Conservation (phyloP, 1,284 basidiomycete species). For the Takashimella tepidaria region DNA sequence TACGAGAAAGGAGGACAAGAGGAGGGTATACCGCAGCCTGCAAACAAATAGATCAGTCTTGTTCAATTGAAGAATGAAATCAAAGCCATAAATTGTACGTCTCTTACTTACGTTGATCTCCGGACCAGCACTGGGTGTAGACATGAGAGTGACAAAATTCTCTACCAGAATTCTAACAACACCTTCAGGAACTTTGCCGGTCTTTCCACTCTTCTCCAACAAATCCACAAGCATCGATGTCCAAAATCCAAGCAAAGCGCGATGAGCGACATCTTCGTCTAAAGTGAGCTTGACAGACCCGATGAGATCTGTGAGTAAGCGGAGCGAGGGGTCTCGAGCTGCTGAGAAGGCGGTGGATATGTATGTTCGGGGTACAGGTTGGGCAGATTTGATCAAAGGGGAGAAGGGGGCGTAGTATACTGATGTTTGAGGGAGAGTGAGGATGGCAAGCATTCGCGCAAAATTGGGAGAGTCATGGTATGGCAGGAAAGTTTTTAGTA, state of each 20-base stretch:
- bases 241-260: slow-evolving; percentile 77
- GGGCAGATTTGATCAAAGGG: slow-evolving; percentile 68
- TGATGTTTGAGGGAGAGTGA: slow-evolving; percentile 57
- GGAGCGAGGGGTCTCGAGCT: slow-evolving; percentile 57
- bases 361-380: slow-evolving; percentile 64
- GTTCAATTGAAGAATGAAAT: background rate
- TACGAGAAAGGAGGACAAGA: slow-evolving; percentile 42
- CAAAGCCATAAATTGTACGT: background rate
- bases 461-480: slow-evolving; percentile 96
- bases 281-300: slow-evolving; percentile 59
- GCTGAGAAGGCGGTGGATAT: slow-evolving; percentile 60
- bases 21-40: slow-evolving; percentile 46
- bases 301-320: slow-evolving; percentile 57
- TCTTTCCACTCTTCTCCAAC: slow-evolving; percentile 51
- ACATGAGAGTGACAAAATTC: slow-evolving; percentile 36
- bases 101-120: slow-evolving; percentile 43
- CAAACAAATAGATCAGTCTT: background rate
- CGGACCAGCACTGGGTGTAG: slow-evolving; percentile 26
- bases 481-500: slow-evolving; percentile 81
- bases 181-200: slow-evolving; percentile 27
- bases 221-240: slow-evolving; percentile 75
- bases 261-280: slow-evolving; percentile 57
- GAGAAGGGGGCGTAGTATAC: slow-evolving; percentile 54
- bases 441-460: slow-evolving; percentile 82
- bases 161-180: slow-evolving; percentile 46